Conservation (phyloP, 2,329 filamentous ascomycete species). For the Aschersonia sp. region DNA sequence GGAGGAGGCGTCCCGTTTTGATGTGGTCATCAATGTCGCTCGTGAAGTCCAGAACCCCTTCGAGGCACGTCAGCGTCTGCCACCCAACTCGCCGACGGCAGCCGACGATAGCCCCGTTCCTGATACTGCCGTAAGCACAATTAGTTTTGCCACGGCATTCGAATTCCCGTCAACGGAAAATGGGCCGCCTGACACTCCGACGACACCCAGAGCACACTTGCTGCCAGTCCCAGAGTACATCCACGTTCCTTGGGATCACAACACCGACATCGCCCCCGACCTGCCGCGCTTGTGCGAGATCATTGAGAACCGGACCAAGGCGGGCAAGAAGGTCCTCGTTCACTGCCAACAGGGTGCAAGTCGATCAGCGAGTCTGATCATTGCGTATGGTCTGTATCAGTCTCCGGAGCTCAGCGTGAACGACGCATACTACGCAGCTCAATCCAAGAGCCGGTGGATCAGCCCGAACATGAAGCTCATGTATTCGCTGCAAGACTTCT, state of each 20-base stretch:
- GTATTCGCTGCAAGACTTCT: slow-evolving; percentile 77
- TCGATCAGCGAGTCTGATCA: slow-evolving; percentile 72
- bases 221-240: slow-evolving; percentile 62
- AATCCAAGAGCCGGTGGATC: slow-evolving; percentile 74
- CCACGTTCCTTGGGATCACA: slow-evolving; percentile 79
- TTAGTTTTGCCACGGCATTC: slow-evolving; percentile 46
- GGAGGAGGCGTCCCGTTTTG: slow-evolving; percentile 63
- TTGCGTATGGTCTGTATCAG: slow-evolving; percentile 72
- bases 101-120: slow-evolving; percentile 26
- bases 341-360: slow-evolving; percentile 82
- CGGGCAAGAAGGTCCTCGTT: slow-evolving; percentile 66
- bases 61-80: slow-evolving; percentile 11
- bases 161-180: slow-evolving; percentile 33
- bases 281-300: slow-evolving; percentile 60
- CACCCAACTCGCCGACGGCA: slow-evolving; percentile 10
- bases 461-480: slow-evolving; percentile 87
- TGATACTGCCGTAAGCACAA: slow-evolving; percentile 42
- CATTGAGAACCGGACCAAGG: slow-evolving; percentile 57
- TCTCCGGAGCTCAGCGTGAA: slow-evolving; percentile 66
- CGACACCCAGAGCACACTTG: slow-evolving; percentile 35
- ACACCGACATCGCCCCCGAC: slow-evolving; percentile 71
- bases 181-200: slow-evolving; percentile 30
- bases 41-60: slow-evolving; percentile 73
- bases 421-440: slow-evolving; percentile 69
- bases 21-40: slow-evolving; percentile 75